Evolutionary conservation across 2,329 filamentous ascomycete genomes (phyloP).

Genomic region (Thelonectria discophora): DNA sequence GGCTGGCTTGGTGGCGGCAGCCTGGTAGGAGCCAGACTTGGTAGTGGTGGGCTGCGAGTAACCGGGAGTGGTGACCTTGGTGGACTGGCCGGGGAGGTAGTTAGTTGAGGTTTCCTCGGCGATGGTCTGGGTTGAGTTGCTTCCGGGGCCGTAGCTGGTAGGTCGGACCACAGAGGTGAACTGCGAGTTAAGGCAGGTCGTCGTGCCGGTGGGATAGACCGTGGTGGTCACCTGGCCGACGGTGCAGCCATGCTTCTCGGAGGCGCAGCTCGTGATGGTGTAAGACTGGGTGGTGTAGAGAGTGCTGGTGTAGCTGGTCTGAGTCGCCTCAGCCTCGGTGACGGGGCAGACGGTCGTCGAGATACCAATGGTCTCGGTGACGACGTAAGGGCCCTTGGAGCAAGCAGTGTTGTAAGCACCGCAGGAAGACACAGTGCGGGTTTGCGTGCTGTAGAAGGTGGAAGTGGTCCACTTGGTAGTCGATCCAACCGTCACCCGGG

Average conservation of each 20-base stretch:
- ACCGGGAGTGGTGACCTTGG: not conserved
- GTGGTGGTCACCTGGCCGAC: slow-evolving; percentile 40
- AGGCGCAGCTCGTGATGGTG: slow-evolving; percentile 44
- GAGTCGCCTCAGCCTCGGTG: not conserved
- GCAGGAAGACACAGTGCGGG: slow-evolving; percentile 38
- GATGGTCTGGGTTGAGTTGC: not conserved
- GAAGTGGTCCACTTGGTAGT: slow-evolving; percentile 31
- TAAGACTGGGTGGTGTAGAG: slow-evolving; percentile 42
- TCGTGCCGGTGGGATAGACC: slow-evolving; percentile 43
- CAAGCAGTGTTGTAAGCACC: slow-evolving; percentile 18
- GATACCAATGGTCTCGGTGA: slow-evolving; percentile 43
- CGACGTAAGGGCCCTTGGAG: slow-evolving; percentile 28
- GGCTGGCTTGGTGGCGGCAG: slow-evolving; percentile 4
- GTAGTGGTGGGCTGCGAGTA: slow-evolving; percentile 18
- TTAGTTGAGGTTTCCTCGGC: not conserved
- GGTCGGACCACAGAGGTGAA: slow-evolving; percentile 7
- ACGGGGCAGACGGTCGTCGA: slow-evolving; percentile 19
- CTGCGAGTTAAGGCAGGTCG: slow-evolving; percentile 44
- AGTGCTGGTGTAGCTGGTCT: slow-evolving; percentile 22
- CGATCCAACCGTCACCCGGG: not conserved
- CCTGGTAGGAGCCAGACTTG: not conserved
- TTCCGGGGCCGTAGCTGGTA: not conserved
- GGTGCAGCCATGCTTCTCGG: slow-evolving; percentile 42
- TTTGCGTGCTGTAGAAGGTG: slow-evolving; percentile 35
- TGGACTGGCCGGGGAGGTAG: not conserved